Evolutionary conservation across 768 basidiomycete genomes (phyloP).

Genomic region (Kwoniella newhampshirensis): DNA sequence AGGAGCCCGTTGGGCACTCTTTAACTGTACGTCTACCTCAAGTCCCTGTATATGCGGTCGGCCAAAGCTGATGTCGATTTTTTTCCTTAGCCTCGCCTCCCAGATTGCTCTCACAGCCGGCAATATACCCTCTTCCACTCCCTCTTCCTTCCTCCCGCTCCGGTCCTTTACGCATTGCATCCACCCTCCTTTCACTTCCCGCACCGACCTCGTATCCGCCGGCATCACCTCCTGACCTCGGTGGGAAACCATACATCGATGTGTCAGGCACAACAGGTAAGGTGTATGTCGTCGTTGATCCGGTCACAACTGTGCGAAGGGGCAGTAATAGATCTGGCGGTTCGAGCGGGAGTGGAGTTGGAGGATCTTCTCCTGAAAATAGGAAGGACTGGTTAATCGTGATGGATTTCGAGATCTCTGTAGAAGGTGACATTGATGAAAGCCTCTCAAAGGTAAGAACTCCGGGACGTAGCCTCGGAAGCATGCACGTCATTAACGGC

Average conservation of each 20-base stretch:
- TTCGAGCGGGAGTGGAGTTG: neutral
- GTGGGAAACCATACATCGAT: constrained; percentile 27
- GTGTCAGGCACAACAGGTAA: constrained; percentile 33
- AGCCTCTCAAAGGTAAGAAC: constrained; percentile 24
- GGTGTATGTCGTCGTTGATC: constrained; percentile 31
- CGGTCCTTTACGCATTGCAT: constrained; percentile 16
- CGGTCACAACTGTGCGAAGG: constrained; percentile 2
- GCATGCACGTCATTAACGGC: neutral
- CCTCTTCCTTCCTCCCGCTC: constrained; percentile 3
- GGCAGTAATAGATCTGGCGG: constrained; percentile 1
- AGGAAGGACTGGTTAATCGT: constrained; percentile 37
- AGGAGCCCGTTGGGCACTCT: constrained; percentile 22
- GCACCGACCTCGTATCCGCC: constrained; percentile 17
- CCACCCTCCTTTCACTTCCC: constrained; percentile 23
- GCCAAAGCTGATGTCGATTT: neutral
- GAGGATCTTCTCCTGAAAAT: neutral
- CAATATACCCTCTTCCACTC: constrained; percentile 27
- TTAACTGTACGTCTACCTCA: constrained; percentile 12
- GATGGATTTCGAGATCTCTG: constrained; percentile 26
- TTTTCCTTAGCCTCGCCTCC: constrained; percentile 6
- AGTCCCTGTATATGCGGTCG: neutral
- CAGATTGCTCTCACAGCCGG: constrained; percentile 9
- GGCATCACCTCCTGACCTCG: neutral
- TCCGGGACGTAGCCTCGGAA: neutral
- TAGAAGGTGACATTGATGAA: constrained; percentile 15